Conservation (phyloP, 2,329 filamentous ascomycete genomes). For the Acarospora socialis region DNA sequence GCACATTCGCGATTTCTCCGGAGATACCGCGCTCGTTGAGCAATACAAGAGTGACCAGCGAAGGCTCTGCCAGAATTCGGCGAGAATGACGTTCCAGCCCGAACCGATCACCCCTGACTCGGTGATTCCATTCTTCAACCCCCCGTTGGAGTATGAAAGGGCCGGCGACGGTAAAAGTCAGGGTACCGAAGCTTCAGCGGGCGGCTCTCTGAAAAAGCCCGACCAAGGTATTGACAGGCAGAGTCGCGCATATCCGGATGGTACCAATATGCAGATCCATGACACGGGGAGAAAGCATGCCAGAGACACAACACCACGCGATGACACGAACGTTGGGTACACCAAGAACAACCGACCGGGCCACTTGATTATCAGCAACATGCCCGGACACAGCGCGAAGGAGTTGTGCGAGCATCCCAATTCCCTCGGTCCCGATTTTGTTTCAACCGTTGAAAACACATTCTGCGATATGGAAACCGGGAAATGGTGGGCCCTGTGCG, state of each 20-base stretch:
- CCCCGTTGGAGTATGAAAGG: conserved; percentile 17
- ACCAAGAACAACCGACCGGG: conserved; percentile 9
- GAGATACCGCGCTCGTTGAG: too few relatives aligned
- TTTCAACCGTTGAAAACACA: conserved; percentile 18
- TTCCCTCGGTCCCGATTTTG: conserved; percentile 22
- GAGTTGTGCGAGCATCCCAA: conserved; percentile 19
- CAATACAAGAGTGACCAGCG: too few relatives aligned
- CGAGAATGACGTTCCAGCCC: too few relatives aligned
- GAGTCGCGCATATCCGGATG: conserved; percentile 8
- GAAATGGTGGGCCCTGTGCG: conserved; percentile 18
- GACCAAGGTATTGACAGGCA: conserved; percentile 11
- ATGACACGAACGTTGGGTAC: too few relatives aligned
- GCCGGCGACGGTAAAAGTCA: too few relatives aligned
- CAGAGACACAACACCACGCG: too few relatives aligned
- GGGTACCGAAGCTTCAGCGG: too few relatives aligned
- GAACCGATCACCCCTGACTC: conserved; percentile 15
- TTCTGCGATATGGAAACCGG: conserved; percentile 23
- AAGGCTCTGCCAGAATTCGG: too few relatives aligned
- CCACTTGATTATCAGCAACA: conserved; percentile 15
- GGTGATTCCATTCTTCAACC: conserved; percentile 17
- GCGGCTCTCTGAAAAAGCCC: conserved; percentile 10
- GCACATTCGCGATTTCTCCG: too few relatives aligned
- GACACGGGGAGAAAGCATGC: too few relatives aligned
- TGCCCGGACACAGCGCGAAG: conserved; percentile 18
- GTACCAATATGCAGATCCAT: too few relatives aligned